These are phyloP conservation scores for Sarcomyxa edulis DNA, from an alignment of 768 basidiomycete genomes.

Conservation along the genomic window DNA sequence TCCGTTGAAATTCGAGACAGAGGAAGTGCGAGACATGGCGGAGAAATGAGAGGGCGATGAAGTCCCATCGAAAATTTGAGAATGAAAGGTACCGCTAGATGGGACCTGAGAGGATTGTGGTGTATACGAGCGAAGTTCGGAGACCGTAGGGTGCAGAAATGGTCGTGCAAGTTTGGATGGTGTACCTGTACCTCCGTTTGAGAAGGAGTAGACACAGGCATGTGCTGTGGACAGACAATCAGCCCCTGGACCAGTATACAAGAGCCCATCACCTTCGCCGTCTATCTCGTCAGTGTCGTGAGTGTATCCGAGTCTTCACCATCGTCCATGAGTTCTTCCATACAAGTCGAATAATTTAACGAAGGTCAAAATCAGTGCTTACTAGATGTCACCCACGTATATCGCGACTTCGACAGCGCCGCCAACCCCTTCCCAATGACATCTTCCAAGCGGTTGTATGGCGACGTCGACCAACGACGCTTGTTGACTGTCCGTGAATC, in stretches of 20 bases:
- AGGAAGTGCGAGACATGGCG: constrained; percentile 65
- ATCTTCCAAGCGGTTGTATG: no score
- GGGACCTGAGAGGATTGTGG: constrained; percentile 41
- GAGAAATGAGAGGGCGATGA: constrained; percentile 64
- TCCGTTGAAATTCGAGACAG: constrained; percentile 43
- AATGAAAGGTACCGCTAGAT: constrained; percentile 36
- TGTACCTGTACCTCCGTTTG: constrained; percentile 26
- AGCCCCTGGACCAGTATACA: constrained; percentile 71
- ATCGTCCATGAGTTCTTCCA: constrained; percentile 60
- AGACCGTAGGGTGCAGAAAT: constrained; percentile 71
- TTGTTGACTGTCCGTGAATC: no score
- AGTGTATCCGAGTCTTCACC: constrained; percentile 27
- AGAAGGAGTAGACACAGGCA: no score
- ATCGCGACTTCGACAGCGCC: no score
- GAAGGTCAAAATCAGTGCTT: no score
- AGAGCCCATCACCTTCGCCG: constrained; percentile 58
- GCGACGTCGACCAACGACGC: no score
- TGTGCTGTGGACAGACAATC: constrained; percentile 31
- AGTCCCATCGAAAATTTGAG: constrained; percentile 36
- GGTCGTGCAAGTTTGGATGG: constrained; percentile 43
- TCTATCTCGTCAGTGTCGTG: constrained; percentile 34
- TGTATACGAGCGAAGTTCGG: constrained; percentile 69
- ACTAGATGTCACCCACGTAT: no score
- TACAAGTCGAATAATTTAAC: constrained; percentile 62
- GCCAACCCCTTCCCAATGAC: no score